A percentile compares a stretch with the other conserved stretches of the same genome.
Conservation (phyloP, 768 basidiomycete species). For the Leccinum subgranulosum region DNA sequence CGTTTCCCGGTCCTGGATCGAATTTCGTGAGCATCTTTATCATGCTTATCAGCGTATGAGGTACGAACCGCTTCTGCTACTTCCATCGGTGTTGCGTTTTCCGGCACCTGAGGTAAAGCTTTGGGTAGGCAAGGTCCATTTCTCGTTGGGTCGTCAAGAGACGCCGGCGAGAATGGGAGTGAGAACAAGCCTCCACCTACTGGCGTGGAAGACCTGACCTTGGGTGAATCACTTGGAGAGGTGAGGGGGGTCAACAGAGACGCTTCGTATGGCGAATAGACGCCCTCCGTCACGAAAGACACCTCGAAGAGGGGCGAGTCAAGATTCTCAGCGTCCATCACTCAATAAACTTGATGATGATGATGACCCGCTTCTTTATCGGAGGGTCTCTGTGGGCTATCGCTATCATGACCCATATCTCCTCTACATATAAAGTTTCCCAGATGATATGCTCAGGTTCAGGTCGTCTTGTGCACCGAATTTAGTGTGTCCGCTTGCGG, state of each 20-base stretch:
- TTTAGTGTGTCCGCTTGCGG: background rate
- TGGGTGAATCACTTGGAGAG: conserved; percentile 2
- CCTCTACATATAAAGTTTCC: background rate
- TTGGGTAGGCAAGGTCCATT: conserved; percentile 19
- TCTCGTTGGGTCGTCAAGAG: conserved; percentile 17
- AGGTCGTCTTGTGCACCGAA: background rate
- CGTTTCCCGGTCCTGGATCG: conserved; percentile 32
- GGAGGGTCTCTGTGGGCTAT: background rate
- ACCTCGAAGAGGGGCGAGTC: conserved; percentile 3
- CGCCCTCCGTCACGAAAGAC: background rate
- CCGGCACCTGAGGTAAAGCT: conserved; percentile 21
- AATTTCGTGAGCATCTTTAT: background rate
- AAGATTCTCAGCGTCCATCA: conserved; percentile 1
- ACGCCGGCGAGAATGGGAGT: conserved; percentile 15
- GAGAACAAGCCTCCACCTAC: conserved; percentile 6
- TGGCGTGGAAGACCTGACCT: background rate
- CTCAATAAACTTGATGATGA: background rate
- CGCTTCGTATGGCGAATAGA: conserved; percentile 5
- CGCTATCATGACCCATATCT: background rate
- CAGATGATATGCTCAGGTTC: background rate
- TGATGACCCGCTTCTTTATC: background rate
- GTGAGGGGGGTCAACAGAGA: conserved; percentile 12
- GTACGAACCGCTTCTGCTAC: conserved; percentile 25
- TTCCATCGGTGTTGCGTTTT: conserved; percentile 18
- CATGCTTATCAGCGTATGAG: background rate